Conservation (phyloP, 2,329 filamentous ascomycete species). For the Sporothrix pseudoabietina region DNA sequence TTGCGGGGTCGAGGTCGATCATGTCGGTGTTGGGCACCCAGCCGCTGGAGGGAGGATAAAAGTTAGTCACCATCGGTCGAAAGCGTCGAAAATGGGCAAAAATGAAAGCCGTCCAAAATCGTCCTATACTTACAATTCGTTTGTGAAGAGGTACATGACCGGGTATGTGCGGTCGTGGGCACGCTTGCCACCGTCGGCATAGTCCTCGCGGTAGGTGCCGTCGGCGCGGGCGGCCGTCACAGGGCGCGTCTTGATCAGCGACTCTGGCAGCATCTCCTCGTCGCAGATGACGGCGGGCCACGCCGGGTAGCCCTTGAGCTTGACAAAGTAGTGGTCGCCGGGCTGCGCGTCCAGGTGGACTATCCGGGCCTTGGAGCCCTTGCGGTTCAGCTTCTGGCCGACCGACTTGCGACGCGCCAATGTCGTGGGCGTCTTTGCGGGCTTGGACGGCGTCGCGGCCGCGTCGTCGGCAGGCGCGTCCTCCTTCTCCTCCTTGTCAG, state of each 20-base stretch:
- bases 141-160: constrained; percentile 92
- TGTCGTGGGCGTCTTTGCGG: constrained; percentile 38
- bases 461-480: constrained; percentile 36
- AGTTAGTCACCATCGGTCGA: neutral
- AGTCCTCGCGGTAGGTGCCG: constrained; percentile 85
- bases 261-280: constrained; percentile 86
- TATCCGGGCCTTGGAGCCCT: constrained; percentile 74
- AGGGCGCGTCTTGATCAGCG: constrained; percentile 74
- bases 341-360: constrained; percentile 79
- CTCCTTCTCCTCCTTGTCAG: constrained; percentile 32
- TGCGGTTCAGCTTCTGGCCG: constrained; percentile 80
- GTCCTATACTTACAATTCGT: constrained; percentile 84
- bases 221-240: constrained; percentile 80
- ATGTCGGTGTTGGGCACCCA: constrained; percentile 90
- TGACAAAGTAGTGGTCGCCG: constrained; percentile 88
- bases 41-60: constrained; percentile 58
- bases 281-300: constrained; percentile 96
- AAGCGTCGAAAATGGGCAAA: neutral
- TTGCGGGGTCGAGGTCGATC: constrained; percentile 72
- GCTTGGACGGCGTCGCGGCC: constrained; percentile 43
- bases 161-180: constrained; percentile 83
- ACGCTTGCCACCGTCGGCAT: constrained; percentile 83
- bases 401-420: constrained; percentile 73
- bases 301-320: constrained; percentile 89
- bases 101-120: neutral